Conservation (phyloP, 163 green algal genomes). For the Chlorella variabilis region DNA sequence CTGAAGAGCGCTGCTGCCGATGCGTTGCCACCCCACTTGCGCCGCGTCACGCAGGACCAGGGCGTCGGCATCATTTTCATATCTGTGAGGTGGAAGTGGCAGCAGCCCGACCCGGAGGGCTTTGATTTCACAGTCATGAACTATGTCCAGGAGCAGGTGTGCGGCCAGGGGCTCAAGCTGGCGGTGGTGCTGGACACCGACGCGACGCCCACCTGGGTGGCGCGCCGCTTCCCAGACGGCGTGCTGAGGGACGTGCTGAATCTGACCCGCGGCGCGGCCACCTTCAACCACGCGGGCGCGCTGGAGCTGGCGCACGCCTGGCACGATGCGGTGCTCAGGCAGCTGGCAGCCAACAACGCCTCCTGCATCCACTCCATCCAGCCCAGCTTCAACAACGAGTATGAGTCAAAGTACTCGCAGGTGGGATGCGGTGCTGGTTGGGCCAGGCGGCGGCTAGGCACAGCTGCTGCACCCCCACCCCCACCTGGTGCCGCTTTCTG, state of each 20-base stretch:
- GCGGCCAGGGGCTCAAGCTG: not conserved
- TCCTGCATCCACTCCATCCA: not conserved
- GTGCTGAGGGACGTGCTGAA: not conserved
- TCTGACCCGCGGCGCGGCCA: not conserved
- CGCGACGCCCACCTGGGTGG: not conserved
- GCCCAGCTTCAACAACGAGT: constrained; percentile 11
- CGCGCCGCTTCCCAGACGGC: not conserved
- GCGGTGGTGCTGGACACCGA: not conserved
- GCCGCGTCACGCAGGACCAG: not conserved
- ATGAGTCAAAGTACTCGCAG: constrained; percentile 3
- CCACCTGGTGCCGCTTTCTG: no score
- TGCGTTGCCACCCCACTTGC: no score
- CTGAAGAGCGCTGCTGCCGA: no score
- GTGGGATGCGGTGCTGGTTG: not conserved
- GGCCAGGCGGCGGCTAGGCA: not conserved
- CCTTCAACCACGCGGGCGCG: not conserved
- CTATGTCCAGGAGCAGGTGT: not conserved
- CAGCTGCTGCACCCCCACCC: not conserved
- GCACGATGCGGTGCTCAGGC: not conserved
- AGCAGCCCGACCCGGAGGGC: not conserved
- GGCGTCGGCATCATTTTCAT: not conserved
- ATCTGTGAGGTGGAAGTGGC: not conserved
- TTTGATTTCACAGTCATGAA: constrained; percentile 1
- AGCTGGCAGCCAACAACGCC: not conserved
- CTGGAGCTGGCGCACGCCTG: not conserved